phyloP scores from a whole-genome alignment of 1,139 yeast species.

The Wickerhamomyces sp. region DNA sequence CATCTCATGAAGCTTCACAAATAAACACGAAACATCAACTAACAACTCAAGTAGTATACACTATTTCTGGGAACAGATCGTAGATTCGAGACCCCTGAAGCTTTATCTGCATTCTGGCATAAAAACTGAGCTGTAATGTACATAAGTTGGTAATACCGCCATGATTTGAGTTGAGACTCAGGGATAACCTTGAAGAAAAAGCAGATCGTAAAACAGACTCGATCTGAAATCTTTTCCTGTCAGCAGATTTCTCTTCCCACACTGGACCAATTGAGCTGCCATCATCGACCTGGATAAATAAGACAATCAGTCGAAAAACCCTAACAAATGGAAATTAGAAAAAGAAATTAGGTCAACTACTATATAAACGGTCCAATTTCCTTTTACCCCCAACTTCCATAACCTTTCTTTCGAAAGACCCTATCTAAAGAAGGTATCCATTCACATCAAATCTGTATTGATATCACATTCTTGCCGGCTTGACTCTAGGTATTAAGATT shows the following conservation, averaged over 20 bases:
- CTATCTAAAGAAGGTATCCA: neutral
- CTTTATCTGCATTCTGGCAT: no score
- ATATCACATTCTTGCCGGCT: neutral
- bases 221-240: neutral
- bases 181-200: no score
- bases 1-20: no score
- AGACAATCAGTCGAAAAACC: neutral
- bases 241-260: neutral
- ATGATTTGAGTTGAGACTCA: no score
- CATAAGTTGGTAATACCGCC: no score
- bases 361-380: neutral
- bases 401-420: neutral
- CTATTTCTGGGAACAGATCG: no score
- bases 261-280: neutral
- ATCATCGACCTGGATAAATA: neutral
- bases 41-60: no score
- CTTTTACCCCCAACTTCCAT: neutral
- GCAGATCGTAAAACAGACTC: neutral
- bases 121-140: no score
- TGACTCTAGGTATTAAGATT: neutral
- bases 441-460: neutral
- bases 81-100: no score
- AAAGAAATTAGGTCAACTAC: neutral
- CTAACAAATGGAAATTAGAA: neutral
- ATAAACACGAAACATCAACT: no score